Evolutionary conservation across 2,329 filamentous ascomycete species (phyloP).

Genomic region (Leptographium procerum): DNA sequence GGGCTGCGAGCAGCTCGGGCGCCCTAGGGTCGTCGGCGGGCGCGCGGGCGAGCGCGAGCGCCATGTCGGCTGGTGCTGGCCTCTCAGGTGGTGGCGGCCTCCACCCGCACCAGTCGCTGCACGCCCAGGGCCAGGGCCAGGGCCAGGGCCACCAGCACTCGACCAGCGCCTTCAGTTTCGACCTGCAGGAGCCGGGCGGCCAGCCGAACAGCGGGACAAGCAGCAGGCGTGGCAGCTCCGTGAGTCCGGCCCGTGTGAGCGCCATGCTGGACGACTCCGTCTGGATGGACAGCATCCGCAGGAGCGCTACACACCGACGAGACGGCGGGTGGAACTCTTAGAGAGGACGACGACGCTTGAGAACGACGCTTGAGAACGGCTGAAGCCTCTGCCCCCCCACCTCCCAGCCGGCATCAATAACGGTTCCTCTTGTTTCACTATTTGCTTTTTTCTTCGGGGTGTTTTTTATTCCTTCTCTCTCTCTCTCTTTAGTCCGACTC

Average conservation of each 20-base stretch:
- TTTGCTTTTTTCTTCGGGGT: too few relatives aligned
- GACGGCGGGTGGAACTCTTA: slow-evolving; percentile 6
- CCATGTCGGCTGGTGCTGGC: background rate
- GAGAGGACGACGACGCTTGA: background rate
- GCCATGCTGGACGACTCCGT: slow-evolving; percentile 79
- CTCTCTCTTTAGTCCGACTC: too few relatives aligned
- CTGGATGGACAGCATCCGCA: slow-evolving; percentile 86
- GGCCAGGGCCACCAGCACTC: slow-evolving; percentile 28
- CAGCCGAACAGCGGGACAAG: slow-evolving; percentile 22
- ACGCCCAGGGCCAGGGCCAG: too few relatives aligned
- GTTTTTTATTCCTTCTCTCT: too few relatives aligned
- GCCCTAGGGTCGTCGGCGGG: slow-evolving; percentile 15
- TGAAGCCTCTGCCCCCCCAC: too few relatives aligned
- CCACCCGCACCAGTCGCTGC: background rate
- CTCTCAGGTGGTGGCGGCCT: background rate
- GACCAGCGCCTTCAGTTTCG: slow-evolving; percentile 47
- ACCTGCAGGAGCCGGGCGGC: slow-evolving; percentile 34
- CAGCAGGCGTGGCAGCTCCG: slow-evolving; percentile 54
- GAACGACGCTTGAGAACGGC: background rate
- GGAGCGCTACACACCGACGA: slow-evolving; percentile 63
- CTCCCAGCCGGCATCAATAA: too few relatives aligned
- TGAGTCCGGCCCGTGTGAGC: slow-evolving; percentile 67
- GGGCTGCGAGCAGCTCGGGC: slow-evolving; percentile 12
- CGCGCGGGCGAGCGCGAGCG: background rate
- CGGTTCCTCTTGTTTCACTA: too few relatives aligned